These are phyloP conservation scores for Diplocarpon rosae DNA, from an alignment of 2,329 filamentous ascomycete species.

Conservation along the genomic window DNA sequence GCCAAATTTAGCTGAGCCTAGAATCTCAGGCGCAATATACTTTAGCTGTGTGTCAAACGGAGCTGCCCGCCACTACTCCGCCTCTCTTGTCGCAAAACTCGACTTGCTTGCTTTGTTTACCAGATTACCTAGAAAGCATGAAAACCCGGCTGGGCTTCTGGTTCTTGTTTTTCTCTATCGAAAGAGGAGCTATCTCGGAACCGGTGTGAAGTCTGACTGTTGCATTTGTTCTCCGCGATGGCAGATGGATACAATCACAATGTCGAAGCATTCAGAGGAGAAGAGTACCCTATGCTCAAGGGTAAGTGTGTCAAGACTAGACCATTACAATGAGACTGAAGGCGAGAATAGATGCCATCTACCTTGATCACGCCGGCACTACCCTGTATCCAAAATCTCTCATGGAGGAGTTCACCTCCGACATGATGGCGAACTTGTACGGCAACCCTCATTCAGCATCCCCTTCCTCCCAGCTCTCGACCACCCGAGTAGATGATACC, in stretches of 20 bases:
- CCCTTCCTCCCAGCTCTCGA: constrained; percentile 65
- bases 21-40: not conserved
- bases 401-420: constrained; percentile 60
- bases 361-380: constrained; percentile 94
- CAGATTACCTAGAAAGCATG: constrained; percentile 14
- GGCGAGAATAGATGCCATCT: constrained; percentile 31
- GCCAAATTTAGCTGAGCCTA: constrained; percentile 1
- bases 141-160: constrained; percentile 3
- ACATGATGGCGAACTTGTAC: constrained; percentile 69
- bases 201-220: constrained; percentile 9
- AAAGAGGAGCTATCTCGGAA: constrained; percentile 8
- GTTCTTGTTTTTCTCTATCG: constrained; percentile 12
- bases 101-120: not conserved
- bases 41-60: no score
- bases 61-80: not conserved
- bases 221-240: constrained; percentile 6
- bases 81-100: constrained; percentile 7
- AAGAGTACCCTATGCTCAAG: constrained; percentile 60
- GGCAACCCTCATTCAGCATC: constrained; percentile 91
- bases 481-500: constrained; percentile 63
- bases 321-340: constrained; percentile 2
- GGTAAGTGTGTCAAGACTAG: constrained; percentile 32
- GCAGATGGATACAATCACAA: constrained; percentile 40
- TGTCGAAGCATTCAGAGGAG: constrained; percentile 46
- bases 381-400: constrained; percentile 71